Evolutionary conservation across 805 yeast genomes (phyloP), one percentile per base, ranked within the genome.

Genomic region (Wickerhamiella parazyma): DNA sequence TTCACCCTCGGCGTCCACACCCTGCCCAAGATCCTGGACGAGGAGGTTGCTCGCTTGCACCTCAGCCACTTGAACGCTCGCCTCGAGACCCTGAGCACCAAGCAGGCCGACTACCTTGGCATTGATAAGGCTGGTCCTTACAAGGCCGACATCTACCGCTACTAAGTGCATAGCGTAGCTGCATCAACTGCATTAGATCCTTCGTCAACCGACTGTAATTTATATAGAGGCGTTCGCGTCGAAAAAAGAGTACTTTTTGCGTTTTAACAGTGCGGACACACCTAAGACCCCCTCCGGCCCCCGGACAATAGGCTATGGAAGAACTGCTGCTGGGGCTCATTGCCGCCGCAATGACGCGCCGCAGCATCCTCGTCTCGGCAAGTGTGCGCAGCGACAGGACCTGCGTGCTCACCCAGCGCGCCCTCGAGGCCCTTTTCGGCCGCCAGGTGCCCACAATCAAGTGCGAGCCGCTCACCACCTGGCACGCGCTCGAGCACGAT

Each of bases 111-210:
- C 56, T 89, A 89, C 80, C 79, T 89, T 66, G 87, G 89, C 63
- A 70, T 91, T 57, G 89, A 95, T 62, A 64, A 66, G 59, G 81
- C 79, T 67, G 98, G 98, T 74, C 98, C 98, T 60, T 89, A 61
- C 94, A 89, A 89, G 80, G 80, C 94, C 62, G 96, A 89, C 60
- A 83, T 80, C 73, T 89, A 89, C 93, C 83, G 96, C 75, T 89
- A 89, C 74, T 89, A 84, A 71, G 55, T 49, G 46, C 31, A 9
- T 5, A 14, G 18, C n/a, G 3, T 24, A 17, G 3, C 25, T 53
- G 59, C 59, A 49, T 55, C 59, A 55, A 55, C 58, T 51, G 59
- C 59, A 55, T 47, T 35, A 33, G 31, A 25, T 41, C 37, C 33
- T 38, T 37, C 48, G 37, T 40, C 41, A 46, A 44, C 46, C 47